Conservation (phyloP, 2,329 filamentous ascomycete genomes). For the Ceratocystis cacaofunesta region DNA sequence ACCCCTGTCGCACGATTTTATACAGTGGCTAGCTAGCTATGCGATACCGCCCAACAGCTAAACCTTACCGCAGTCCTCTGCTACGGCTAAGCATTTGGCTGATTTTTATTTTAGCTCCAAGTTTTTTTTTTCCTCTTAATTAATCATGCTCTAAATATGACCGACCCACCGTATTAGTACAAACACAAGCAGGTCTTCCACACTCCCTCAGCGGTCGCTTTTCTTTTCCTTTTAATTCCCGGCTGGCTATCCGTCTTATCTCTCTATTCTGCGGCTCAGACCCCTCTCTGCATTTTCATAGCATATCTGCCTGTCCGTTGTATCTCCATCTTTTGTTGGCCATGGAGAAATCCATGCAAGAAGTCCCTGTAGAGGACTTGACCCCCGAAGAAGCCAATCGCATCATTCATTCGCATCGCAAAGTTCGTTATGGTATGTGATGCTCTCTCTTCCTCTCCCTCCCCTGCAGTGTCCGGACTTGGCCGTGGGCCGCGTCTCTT, state of each 20-base stretch:
- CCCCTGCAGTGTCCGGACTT: neutral
- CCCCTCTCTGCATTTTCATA: neutral
- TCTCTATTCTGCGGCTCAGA: neutral
- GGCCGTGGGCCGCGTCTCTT: neutral
- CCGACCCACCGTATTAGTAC: neutral
- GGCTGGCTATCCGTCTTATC: neutral
- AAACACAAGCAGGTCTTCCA: conserved; percentile 4
- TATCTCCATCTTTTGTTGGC: neutral
- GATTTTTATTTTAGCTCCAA: neutral
- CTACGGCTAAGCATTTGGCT: neutral
- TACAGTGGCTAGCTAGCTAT: neutral
- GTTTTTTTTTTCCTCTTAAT: conserved; percentile 9
- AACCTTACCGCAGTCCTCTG: neutral
- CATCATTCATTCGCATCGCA: conserved; percentile 55
- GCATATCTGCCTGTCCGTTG: neutral
- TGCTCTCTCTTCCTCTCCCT: neutral
- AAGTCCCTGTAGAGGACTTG: conserved; percentile 38
- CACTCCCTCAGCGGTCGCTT: conserved; percentile 2
- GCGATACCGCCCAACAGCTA: neutral
- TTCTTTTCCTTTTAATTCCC: conserved; percentile 5
- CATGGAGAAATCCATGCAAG: conserved; percentile 22
- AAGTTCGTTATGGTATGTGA: conserved; percentile 50
- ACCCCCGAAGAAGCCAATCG: conserved; percentile 51
- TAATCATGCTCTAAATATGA: conserved; percentile 1
- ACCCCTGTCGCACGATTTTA: neutral